Evolutionary conservation across 495 filamentous ascomycete species (phyloP).

Genomic region (Chaetomidium leptoderma): DNA sequence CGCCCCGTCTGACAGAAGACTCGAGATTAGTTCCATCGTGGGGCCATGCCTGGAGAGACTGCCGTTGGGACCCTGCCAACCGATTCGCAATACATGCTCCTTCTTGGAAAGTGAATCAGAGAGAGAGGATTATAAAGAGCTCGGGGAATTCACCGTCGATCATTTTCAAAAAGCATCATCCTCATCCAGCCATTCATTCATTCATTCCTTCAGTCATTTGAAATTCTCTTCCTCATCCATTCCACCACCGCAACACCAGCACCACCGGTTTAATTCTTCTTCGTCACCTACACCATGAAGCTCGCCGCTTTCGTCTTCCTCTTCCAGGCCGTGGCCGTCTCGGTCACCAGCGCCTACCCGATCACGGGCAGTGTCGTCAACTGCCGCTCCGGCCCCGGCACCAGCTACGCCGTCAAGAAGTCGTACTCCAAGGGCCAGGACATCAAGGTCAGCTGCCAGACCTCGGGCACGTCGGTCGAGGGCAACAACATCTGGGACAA

Average conservation of each 20-base stretch:
- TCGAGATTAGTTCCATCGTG: no score
- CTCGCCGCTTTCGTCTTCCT: constrained; percentile 5
- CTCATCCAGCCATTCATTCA: not conserved
- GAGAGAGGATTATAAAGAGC: not conserved
- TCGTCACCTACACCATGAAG: no score
- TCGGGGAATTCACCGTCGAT: not conserved
- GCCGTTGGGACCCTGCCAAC: no score
- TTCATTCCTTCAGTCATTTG: not conserved
- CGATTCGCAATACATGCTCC: not conserved
- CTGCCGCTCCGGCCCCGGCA: constrained; percentile 28
- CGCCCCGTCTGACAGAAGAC: no score
- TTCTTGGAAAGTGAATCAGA: not conserved
- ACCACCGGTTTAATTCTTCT: no score
- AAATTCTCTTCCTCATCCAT: not conserved
- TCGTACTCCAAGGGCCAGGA: constrained; percentile 24
- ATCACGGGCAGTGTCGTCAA: constrained; percentile 22
- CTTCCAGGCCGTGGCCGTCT: not conserved
- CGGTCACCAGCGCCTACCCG: constrained; percentile 14
- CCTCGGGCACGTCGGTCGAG: constrained; percentile 16
- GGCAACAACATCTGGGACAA: constrained; percentile 34
- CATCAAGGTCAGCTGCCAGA: constrained; percentile 29
- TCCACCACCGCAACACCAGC: constrained; percentile 28
- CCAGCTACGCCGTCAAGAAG: constrained; percentile 21
- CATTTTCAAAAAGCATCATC: not conserved
- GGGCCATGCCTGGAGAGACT: no score